These are phyloP conservation scores for Hansenula anomala DNA, from an alignment of 1,139 yeast genomes.

Conservation along the genomic window DNA sequence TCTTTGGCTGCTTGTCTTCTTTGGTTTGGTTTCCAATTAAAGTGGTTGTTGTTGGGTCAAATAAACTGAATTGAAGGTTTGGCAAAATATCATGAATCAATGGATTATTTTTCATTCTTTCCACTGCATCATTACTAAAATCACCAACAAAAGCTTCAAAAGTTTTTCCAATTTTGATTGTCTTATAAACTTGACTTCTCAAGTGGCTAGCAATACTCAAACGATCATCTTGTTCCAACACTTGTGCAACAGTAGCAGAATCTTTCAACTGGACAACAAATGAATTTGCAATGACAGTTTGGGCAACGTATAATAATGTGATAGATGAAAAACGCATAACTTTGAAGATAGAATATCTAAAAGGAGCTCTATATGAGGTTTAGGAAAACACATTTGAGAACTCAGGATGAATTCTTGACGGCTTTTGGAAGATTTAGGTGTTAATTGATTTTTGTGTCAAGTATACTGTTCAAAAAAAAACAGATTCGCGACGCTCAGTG, in stretches of 20 bases:
- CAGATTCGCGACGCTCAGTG: no score
- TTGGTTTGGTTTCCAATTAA: constrained; percentile 1
- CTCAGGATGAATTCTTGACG: no score
- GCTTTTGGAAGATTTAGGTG: no score
- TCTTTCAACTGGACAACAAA: not conserved
- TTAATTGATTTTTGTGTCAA: no score
- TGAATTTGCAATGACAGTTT: no score
- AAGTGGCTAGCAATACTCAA: not conserved
- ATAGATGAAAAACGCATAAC: no score
- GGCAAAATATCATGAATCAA: constrained; percentile 52
- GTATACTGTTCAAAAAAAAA: no score
- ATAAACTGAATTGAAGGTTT: constrained; percentile 37
- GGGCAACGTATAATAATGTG: no score
- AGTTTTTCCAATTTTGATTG: constrained; percentile 32
- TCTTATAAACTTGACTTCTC: not conserved
- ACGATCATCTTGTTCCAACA: no score
- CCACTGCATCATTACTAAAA: constrained; percentile 41
- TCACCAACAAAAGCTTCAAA: constrained; percentile 55
- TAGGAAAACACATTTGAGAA: no score
- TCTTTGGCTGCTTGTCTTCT: not conserved
- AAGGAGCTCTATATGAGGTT: no score
- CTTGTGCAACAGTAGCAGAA: not conserved
- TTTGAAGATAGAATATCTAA: no score
- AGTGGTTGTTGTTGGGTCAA: constrained; percentile 19
- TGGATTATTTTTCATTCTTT: constrained; percentile 38